Evolutionary conservation across 1,284 basidiomycete genomes (phyloP).

Genomic region (Xerocomus nothofagi): DNA sequence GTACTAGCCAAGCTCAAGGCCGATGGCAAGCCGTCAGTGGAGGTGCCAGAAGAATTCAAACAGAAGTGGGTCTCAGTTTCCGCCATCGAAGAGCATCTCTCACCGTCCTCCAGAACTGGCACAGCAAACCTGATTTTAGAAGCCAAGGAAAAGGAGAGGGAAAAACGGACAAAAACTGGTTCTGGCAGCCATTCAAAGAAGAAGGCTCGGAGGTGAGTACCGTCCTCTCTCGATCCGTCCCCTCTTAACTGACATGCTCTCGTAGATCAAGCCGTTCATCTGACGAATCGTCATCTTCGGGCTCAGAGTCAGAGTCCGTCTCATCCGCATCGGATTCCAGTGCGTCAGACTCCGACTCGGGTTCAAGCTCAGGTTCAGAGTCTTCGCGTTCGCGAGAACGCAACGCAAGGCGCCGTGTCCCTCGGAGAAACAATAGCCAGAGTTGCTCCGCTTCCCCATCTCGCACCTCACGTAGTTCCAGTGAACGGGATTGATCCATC

Average conservation of each 20-base stretch:
- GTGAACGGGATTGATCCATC: slow-evolving; percentile 16
- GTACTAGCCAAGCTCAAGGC: slow-evolving; percentile 62
- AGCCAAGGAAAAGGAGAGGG: slow-evolving; percentile 69
- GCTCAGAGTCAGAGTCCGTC: slow-evolving; percentile 40
- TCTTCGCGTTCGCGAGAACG: slow-evolving; percentile 48
- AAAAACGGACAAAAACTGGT: slow-evolving; percentile 40
- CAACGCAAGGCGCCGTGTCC: slow-evolving; percentile 44
- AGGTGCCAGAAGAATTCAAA: slow-evolving; percentile 81
- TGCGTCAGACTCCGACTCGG: slow-evolving; percentile 44
- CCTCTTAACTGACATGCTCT: slow-evolving; percentile 4
- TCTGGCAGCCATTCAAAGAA: slow-evolving; percentile 45
- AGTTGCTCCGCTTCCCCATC: slow-evolving; percentile 27
- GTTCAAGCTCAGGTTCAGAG: slow-evolving; percentile 24
- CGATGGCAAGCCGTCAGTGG: slow-evolving; percentile 66
- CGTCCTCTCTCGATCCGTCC: not conserved
- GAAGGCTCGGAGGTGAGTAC: slow-evolving; percentile 50
- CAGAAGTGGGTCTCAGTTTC: slow-evolving; percentile 51
- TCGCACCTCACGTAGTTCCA: slow-evolving; percentile 14
- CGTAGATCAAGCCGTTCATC: slow-evolving; percentile 25
- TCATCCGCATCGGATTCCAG: slow-evolving; percentile 40
- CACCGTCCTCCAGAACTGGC: slow-evolving; percentile 49
- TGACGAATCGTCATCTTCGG: slow-evolving; percentile 37
- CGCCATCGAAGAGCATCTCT: not conserved
- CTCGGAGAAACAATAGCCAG: slow-evolving; percentile 31
- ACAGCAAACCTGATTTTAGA: slow-evolving; percentile 73